phyloP scores from a whole-genome alignment of 2,329 filamentous ascomycete species.

The Sarocladium strictum region DNA sequence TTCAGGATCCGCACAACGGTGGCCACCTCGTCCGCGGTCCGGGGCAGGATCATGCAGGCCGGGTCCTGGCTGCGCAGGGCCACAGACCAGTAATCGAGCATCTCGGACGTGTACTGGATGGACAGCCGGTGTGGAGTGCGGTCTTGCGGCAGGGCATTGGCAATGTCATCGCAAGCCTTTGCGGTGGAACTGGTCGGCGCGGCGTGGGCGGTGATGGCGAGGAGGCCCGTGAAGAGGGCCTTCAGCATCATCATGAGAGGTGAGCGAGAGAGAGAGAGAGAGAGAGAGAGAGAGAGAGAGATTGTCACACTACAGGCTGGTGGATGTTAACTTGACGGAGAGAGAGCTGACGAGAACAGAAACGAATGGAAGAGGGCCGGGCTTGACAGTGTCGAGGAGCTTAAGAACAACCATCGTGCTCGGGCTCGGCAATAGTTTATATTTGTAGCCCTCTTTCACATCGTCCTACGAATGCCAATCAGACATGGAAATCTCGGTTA shows the following conservation, averaged over 20 bases:
- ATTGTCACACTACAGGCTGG: too few relatives aligned
- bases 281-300: background rate
- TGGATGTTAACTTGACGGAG: too few relatives aligned
- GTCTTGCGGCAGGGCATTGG: background rate
- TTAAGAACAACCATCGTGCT: background rate
- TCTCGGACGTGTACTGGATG: background rate
- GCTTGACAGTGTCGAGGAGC: background rate
- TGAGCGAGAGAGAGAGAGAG: background rate
- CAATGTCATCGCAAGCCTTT: slow-evolving; percentile 12
- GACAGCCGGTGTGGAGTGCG: background rate
- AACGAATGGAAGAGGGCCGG: background rate
- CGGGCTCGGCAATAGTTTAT: background rate
- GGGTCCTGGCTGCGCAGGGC: background rate
- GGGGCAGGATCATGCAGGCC: slow-evolving; percentile 1
- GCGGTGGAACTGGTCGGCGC: slow-evolving; percentile 2
- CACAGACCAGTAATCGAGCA: slow-evolving; percentile 3
- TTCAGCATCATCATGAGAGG: background rate
- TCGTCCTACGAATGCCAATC: too few relatives aligned
- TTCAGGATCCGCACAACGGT: slow-evolving; percentile 7
- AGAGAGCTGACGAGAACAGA: background rate
- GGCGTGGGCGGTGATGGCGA: background rate
- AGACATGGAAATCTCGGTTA: too few relatives aligned
- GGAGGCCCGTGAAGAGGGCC: background rate
- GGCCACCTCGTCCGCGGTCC: slow-evolving; percentile 4
- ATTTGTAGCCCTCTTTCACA: background rate